These are phyloP conservation scores for Tylopilus subfusipes DNA, from an alignment of 768 basidiomycete genomes.

Conservation along the genomic window DNA sequence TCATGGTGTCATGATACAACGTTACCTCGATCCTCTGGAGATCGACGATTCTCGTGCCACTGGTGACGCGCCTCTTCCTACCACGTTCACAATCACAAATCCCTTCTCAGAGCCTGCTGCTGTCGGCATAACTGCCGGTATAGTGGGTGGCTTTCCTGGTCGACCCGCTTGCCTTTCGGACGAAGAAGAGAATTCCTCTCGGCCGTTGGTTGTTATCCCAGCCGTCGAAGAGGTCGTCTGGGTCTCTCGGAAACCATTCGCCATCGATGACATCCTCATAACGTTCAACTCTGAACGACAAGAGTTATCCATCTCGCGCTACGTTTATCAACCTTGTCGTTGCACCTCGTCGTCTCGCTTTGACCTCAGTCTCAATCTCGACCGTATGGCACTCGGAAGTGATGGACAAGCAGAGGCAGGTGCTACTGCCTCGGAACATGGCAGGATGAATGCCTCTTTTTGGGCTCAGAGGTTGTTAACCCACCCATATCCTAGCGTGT, in stretches of 20 bases:
- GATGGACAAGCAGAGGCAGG: conserved; percentile 41
- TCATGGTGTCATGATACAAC: conserved; percentile 76
- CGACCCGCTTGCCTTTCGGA: conserved; percentile 43
- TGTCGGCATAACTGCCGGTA: conserved; percentile 63
- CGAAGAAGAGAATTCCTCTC: conserved; percentile 50
- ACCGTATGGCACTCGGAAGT: conserved; percentile 64
- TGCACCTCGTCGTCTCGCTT: conserved; percentile 49
- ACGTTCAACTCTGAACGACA: conserved; percentile 55
- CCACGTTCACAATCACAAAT: conserved; percentile 74
- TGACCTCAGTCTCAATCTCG: conserved; percentile 58
- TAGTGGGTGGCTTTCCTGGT: conserved; percentile 43
- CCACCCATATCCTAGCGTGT: conserved; percentile 42
- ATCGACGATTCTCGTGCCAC: conserved; percentile 60
- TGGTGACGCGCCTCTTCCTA: conserved; percentile 69
- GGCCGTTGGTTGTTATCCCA: conserved; percentile 52
- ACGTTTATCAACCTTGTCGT: conserved; percentile 48
- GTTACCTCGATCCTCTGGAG: conserved; percentile 66
- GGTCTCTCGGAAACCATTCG: conserved; percentile 45
- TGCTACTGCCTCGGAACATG: conserved; percentile 48
- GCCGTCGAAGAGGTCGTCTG: conserved; percentile 65
- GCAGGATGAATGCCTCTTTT: conserved; percentile 65
- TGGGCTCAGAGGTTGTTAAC: conserved; percentile 66
- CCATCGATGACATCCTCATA: conserved; percentile 48
- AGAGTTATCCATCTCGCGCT: conserved; percentile 67
- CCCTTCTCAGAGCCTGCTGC: conserved; percentile 73